Percentiles rank a stretch among this genome's conserved stretches.
phyloP scores from a whole-genome alignment of 352 stramenopile species.

The Phytophthora cryptogea region DNA sequence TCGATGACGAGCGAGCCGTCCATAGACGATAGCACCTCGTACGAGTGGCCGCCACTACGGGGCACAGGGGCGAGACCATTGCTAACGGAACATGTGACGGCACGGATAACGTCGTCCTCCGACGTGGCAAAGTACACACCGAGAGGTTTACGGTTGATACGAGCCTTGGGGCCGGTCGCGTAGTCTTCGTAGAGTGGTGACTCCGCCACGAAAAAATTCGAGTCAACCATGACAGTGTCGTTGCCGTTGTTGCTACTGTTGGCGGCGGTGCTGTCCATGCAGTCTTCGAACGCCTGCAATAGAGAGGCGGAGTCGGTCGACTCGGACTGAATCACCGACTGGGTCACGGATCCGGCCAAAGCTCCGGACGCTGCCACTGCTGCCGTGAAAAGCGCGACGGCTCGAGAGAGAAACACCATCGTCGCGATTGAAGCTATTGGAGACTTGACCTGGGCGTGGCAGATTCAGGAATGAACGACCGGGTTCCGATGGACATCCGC shows the following conservation, averaged over 20 bases:
- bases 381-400: slow-evolving; percentile 20
- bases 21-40: slow-evolving; percentile 64
- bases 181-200: slow-evolving; percentile 48
- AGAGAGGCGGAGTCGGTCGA: slow-evolving; percentile 10
- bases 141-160: slow-evolving; percentile 46
- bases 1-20: slow-evolving; percentile 61
- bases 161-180: slow-evolving; percentile 54
- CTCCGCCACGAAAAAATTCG: slow-evolving; percentile 42
- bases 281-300: slow-evolving; percentile 35
- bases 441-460: slow-evolving; percentile 14
- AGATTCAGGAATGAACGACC: slow-evolving; percentile 27
- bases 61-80: slow-evolving; percentile 46
- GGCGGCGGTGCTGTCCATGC: slow-evolving; percentile 24
- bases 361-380: slow-evolving; percentile 13
- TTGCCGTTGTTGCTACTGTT: slow-evolving; percentile 17
- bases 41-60: slow-evolving; percentile 57
- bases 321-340: slow-evolving; percentile 8
- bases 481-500: background rate
- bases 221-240: slow-evolving; percentile 23
- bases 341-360: slow-evolving; percentile 13
- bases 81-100: slow-evolving; percentile 42
- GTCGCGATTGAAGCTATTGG: slow-evolving; percentile 3
- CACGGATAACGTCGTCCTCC: slow-evolving; percentile 49
- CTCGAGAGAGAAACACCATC: slow-evolving; percentile 25
- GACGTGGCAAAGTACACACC: slow-evolving; percentile 52